phyloP scores from a whole-genome alignment of 306 rosid genomes.

The Abrus pulchellus region DNA sequence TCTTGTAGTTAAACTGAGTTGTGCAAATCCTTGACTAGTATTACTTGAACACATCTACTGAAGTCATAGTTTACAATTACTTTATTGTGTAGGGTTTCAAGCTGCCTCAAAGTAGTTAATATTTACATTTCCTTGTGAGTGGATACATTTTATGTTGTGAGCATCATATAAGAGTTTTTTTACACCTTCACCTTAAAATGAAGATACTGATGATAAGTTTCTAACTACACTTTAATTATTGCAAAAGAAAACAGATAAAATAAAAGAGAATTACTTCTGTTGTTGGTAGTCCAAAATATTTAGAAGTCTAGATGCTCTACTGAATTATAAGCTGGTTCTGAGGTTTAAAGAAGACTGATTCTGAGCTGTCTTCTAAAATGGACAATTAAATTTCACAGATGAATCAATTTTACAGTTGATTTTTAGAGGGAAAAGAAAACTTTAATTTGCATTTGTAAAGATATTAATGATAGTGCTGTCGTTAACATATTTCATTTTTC shows the following conservation, averaged over 20 bases:
- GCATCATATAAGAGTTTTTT: conserved; percentile 3
- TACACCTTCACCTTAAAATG: conserved; percentile 1
- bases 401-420: background rate
- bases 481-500: background rate
- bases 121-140: background rate
- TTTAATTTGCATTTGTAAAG: conserved; percentile 6
- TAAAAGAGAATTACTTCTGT: background rate
- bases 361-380: background rate
- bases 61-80: background rate
- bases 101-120: conserved; percentile 18
- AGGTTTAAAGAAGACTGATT: conserved; percentile 6
- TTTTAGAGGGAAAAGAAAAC: background rate
- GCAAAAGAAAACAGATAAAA: background rate
- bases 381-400: conserved; percentile 2
- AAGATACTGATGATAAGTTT: conserved; percentile 5
- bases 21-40: conserved; percentile 12
- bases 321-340: background rate
- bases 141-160: background rate
- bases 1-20: conserved; percentile 28
- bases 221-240: background rate
- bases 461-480: background rate
- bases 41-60: conserved; percentile 1
- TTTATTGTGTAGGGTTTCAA: background rate
- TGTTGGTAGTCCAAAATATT: background rate
- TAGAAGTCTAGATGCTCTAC: background rate